Conservation (phyloP, 768 basidiomycete genomes). For the Tylopilus subfusipes region DNA sequence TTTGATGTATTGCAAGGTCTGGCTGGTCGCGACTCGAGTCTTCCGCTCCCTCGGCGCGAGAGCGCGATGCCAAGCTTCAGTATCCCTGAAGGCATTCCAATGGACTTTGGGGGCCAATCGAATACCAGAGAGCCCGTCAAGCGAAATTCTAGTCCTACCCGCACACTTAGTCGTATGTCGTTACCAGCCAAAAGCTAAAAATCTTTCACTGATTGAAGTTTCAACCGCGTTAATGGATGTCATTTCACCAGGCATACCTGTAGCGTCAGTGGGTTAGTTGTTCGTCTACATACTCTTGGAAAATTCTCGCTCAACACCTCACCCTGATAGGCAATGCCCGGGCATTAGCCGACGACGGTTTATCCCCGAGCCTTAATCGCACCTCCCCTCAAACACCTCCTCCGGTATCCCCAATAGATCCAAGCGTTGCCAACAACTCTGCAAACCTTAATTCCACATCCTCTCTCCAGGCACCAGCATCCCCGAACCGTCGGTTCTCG, state of each 20-base stretch:
- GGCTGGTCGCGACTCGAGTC: constrained; percentile 71
- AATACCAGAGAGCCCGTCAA: constrained; percentile 41
- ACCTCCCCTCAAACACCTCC: constrained; percentile 32
- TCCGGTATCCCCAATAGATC: constrained; percentile 35
- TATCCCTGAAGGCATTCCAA: constrained; percentile 74
- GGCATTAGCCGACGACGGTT: constrained; percentile 73
- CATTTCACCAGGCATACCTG: constrained; percentile 60
- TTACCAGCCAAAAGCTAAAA: constrained; percentile 18
- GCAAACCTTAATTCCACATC: constrained; percentile 34
- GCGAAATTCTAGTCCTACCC: constrained; percentile 67
- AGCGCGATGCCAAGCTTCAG: constrained; percentile 35
- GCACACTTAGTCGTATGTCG: constrained; percentile 74
- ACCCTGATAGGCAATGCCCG: constrained; percentile 69
- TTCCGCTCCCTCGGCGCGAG: constrained; percentile 67
- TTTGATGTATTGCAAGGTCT: constrained; percentile 67
- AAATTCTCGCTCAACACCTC: constrained; percentile 18
- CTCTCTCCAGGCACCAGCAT: constrained; percentile 41
- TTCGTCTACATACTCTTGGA: neutral
- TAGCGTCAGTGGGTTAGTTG: constrained; percentile 72
- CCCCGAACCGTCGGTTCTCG: constrained; percentile 54
- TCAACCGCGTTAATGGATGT: constrained; percentile 23
- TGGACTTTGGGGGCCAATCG: constrained; percentile 44
- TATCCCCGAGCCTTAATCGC: constrained; percentile 33
- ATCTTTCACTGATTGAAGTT: constrained; percentile 18
- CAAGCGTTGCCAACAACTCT: constrained; percentile 26